Conservation (phyloP, 2,329 filamentous ascomycete species). For the Botrytis fabae region DNA sequence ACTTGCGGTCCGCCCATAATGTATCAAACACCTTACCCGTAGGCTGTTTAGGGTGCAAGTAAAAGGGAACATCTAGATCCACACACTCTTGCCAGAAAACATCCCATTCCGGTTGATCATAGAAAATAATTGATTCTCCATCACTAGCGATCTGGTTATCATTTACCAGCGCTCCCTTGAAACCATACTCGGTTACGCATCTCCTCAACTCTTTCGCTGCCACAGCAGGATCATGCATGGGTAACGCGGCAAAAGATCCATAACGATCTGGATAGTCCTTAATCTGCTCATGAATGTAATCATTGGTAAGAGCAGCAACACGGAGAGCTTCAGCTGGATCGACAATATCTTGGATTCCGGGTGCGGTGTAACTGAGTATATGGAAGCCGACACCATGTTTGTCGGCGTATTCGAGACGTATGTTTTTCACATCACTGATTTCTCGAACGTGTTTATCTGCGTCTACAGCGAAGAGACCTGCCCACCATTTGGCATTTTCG, state of each 20-base stretch:
- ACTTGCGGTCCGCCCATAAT: conserved; percentile 59
- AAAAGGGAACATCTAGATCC: conserved; percentile 63
- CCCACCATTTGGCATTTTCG: conserved; percentile 62
- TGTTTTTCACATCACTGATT: conserved; percentile 50
- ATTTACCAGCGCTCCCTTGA: conserved; percentile 62
- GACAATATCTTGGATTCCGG: conserved; percentile 50
- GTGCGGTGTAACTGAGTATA: conserved; percentile 51
- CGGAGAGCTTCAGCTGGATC: conserved; percentile 46
- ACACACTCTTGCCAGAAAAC: conserved; percentile 59
- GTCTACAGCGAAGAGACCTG: conserved; percentile 58
- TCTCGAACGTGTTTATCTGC: conserved; percentile 58
- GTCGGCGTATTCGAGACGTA: conserved; percentile 48
- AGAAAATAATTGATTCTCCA: conserved; percentile 63
- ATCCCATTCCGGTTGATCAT: conserved; percentile 61
- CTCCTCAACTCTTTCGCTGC: conserved; percentile 53
- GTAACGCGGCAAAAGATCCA: conserved; percentile 51
- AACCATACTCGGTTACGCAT: conserved; percentile 57
- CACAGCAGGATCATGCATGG: conserved; percentile 54
- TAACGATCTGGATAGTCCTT: conserved; percentile 43
- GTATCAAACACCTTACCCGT: conserved; percentile 57
- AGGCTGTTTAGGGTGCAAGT: conserved; percentile 60
- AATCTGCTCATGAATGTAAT: conserved; percentile 33
- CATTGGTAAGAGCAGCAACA: conserved; percentile 44
- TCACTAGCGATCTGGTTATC: conserved; percentile 62
- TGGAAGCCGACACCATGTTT: conserved; percentile 51